A percentile compares a stretch with the other conserved stretches of the same genome.
Conservation (phyloP, 306 rosid genomes). For the Abrus pulchellus region DNA sequence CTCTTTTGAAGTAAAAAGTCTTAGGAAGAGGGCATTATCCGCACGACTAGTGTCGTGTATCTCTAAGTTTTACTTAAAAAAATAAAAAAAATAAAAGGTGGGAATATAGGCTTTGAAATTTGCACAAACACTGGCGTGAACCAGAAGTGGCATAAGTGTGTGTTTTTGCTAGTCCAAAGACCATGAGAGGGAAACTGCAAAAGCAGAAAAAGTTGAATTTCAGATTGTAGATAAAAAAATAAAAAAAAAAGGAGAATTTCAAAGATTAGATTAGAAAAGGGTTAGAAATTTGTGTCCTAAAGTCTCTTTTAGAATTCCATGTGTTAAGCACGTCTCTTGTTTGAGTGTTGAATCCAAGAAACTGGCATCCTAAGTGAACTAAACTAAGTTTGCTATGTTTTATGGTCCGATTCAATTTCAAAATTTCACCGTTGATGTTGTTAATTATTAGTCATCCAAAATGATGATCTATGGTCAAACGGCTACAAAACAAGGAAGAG, state of each 20-base stretch:
- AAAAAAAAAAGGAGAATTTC: slow-evolving; percentile 47
- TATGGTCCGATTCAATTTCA: slow-evolving; percentile 50
- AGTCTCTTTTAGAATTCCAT: slow-evolving; percentile 66
- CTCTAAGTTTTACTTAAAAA: slow-evolving; percentile 39
- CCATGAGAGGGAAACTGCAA: slow-evolving; percentile 55
- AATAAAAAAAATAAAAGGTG: slow-evolving; percentile 1
- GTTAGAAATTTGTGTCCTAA: slow-evolving; percentile 80
- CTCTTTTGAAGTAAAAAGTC: slow-evolving; percentile 64
- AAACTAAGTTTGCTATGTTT: slow-evolving; percentile 8
- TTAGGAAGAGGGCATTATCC: slow-evolving; percentile 48
- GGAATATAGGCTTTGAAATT: slow-evolving; percentile 62
- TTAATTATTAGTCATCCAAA: slow-evolving; percentile 51
- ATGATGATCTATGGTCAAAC: slow-evolving; percentile 59
- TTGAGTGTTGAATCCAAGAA: slow-evolving; percentile 82
- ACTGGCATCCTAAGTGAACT: slow-evolving; percentile 75
- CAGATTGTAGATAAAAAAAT: slow-evolving; percentile 29
- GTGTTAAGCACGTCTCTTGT: slow-evolving; percentile 51
- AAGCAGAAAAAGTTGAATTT: slow-evolving; percentile 57
- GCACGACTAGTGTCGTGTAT: slow-evolving; percentile 45
- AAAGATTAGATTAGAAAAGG: slow-evolving; percentile 62
- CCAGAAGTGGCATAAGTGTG: slow-evolving; percentile 54
- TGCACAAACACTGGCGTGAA: slow-evolving; percentile 69
- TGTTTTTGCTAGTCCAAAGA: slow-evolving; percentile 35
- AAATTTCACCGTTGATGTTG: slow-evolving; percentile 45
- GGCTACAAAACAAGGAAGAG: slow-evolving; percentile 40